These are phyloP conservation scores for Saccharomyces hybrid DNA, from an alignment of 1,139 yeast species.

Conservation along the genomic window DNA sequence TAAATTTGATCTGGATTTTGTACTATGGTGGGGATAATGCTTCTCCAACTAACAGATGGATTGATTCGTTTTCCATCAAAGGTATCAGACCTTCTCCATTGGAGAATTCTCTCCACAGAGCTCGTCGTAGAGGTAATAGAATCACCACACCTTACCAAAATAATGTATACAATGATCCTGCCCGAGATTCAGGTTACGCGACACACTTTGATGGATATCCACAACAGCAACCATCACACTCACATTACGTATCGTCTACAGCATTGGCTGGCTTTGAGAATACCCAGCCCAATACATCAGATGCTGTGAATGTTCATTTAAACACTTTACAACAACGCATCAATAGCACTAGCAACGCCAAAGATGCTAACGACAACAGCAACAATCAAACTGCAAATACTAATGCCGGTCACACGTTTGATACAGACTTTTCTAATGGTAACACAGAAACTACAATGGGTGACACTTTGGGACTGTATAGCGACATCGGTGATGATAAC, in stretches of 20 bases:
- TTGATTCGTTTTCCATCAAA: conserved; percentile 61
- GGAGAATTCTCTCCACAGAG: conserved; percentile 21
- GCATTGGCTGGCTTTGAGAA: conserved; percentile 36
- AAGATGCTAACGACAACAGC: conserved; percentile 1
- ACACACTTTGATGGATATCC: not conserved
- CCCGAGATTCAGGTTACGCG: not conserved
- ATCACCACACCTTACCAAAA: not conserved
- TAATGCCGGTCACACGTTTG: conserved; percentile 19
- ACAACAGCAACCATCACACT: not conserved
- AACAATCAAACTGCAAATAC: conserved; percentile 3
- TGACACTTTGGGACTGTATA: conserved; percentile 29
- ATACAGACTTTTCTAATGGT: conserved; percentile 31
- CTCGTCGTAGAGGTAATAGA: conserved; percentile 13
- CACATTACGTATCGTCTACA: conserved; percentile 33
- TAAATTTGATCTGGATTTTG: conserved; percentile 73
- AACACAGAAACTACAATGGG: conserved; percentile 33
- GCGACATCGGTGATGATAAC: conserved; percentile 36
- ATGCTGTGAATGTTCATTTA: conserved; percentile 3
- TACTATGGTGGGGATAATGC: conserved; percentile 80
- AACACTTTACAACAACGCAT: not conserved
- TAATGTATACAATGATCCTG: not conserved
- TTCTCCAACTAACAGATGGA: conserved; percentile 71
- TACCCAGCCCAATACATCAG: conserved; percentile 19
- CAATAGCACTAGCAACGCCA: conserved; percentile 4
- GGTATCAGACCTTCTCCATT: conserved; percentile 35